phyloP scores from a whole-genome alignment of 2,329 filamentous ascomycete species.

The Allantophomopsis cytisporea region DNA sequence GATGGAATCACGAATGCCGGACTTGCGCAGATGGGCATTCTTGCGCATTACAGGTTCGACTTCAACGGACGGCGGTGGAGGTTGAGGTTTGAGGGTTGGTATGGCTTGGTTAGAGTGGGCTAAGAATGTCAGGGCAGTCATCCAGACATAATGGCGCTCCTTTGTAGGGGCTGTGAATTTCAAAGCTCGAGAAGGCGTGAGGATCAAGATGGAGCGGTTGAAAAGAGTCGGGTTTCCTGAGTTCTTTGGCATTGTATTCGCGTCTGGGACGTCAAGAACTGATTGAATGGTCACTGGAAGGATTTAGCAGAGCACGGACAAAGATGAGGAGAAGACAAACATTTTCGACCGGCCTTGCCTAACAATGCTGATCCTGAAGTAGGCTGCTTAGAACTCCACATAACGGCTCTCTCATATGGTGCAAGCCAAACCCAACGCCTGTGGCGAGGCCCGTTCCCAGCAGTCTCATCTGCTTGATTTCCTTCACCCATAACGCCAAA shows the following conservation, averaged over 20 bases:
- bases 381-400: slow-evolving; percentile 98
- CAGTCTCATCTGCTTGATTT: slow-evolving; percentile 51
- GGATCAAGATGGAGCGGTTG: slow-evolving; percentile 85
- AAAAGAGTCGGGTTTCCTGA: slow-evolving; percentile 45
- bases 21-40: slow-evolving; percentile 19
- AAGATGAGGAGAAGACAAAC: slow-evolving; percentile 41
- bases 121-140: slow-evolving; percentile 88
- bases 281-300: slow-evolving; percentile 78
- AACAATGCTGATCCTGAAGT: slow-evolving; percentile 75
- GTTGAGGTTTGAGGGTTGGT: slow-evolving; percentile 53
- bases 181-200: slow-evolving; percentile 83
- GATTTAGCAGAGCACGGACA: slow-evolving; percentile 15
- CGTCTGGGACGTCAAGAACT: slow-evolving; percentile 91
- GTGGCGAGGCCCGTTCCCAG: slow-evolving; percentile 57
- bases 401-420: slow-evolving; percentile 87
- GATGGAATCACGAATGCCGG: slow-evolving; percentile 74
- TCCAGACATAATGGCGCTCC: slow-evolving; percentile 88
- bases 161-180: slow-evolving; percentile 81
- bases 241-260: slow-evolving; percentile 71
- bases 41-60: slow-evolving; percentile 23
- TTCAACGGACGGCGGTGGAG: slow-evolving; percentile 35
- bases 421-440: slow-evolving; percentile 98
- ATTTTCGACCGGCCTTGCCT: slow-evolving; percentile 87
- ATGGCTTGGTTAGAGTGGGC: slow-evolving; percentile 77
- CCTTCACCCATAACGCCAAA: slow-evolving; percentile 59